Percentiles rank a stretch among this genome's conserved stretches.
These are phyloP conservation scores for Canna indica DNA, from an alignment of 176 grass and related monocot species.

Conservation along the genomic window DNA sequence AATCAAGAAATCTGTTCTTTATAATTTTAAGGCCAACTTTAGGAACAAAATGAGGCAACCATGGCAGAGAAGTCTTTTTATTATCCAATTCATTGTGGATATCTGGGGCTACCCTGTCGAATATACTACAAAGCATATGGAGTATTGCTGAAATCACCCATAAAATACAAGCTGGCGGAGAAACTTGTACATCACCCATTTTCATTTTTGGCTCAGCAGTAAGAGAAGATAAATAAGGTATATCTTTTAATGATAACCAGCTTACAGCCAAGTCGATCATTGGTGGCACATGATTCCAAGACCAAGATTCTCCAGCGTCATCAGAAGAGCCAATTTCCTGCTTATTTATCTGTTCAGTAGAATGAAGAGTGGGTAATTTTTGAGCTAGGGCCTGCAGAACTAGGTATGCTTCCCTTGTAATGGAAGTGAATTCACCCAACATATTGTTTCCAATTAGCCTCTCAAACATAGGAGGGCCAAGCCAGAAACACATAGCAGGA, in stretches of 20 bases:
- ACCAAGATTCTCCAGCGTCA: constrained; percentile 37
- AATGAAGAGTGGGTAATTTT: constrained; percentile 70
- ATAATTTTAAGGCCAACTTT: constrained; percentile 68
- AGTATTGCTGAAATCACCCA: constrained; percentile 80
- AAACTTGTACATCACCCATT: constrained; percentile 20
- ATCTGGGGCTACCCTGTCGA: constrained; percentile 60
- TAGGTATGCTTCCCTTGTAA: constrained; percentile 82
- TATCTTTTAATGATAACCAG: constrained; percentile 53
- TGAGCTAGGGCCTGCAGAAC: constrained; percentile 59
- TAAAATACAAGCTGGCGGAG: constrained; percentile 29
- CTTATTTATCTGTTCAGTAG: constrained; percentile 35
- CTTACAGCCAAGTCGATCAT: constrained; percentile 67
- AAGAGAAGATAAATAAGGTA: constrained; percentile 35
- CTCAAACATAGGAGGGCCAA: constrained; percentile 44
- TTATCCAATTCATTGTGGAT: constrained; percentile 16
- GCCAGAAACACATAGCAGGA: constrained; percentile 63
- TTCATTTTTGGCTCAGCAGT: constrained; percentile 23
- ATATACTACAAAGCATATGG: constrained; percentile 61
- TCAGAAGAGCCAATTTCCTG: constrained; percentile 26
- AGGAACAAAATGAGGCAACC: constrained; percentile 81
- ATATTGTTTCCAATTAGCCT: constrained; percentile 50
- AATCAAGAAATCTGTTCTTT: constrained; percentile 56
- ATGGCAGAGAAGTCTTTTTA: constrained; percentile 35
- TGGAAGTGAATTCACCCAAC: constrained; percentile 58
- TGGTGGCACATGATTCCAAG: constrained; percentile 67